Evolutionary conservation across 73 alveolate genomes (phyloP), one percentile per base, ranked within the genome.

Genomic region (Paramecium pentaurelia): DNA sequence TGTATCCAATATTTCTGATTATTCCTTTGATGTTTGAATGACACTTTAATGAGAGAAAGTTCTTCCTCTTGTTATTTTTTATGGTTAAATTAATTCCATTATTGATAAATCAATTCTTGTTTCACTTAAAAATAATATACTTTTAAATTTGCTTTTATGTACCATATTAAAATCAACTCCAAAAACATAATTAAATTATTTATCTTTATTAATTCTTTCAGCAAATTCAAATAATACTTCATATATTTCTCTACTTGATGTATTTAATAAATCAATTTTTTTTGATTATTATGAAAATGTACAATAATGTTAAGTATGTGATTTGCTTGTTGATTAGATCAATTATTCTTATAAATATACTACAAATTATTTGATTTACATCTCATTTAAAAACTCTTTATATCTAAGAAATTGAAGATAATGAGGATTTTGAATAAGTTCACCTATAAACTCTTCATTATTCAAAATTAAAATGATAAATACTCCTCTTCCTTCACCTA

Each of bases 111-210:
- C 84, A 0, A 64, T 27, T 27, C 84, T 64, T 2, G 47, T 9
- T 2, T 64, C 84, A 34, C 84, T 28, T 36, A 64, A 12, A 64
- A 32, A 64, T 5, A 73, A 36, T n/a, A 73, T 73, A 36, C 40
- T 36, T 38, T 40, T 73, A 20, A 37, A 73, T 38, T 36, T 37
- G n/a, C 60, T 37, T 27, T 73, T 73, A 38, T 73, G 87, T 20
- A 73, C 14, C 60, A 73, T 36, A 34, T 73, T 34, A 73, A 73
- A 73, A 16, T 73, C 87, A 73, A 73, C 22, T 73, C 87, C 87
- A 38, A n/a, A 73, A 44, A 73, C 32, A 40, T 16, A 73, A 73
- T 73, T 73, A 73, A 64, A 64, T 64, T 73, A 73, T 44, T 18
- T 73, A 4, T 38, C 38, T 42, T 73, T 22, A 73, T 36, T 25